Evolutionary conservation across 2,329 filamentous ascomycete genomes (phyloP).

Genomic region (Stachybotrys chlorohalonatus): DNA sequence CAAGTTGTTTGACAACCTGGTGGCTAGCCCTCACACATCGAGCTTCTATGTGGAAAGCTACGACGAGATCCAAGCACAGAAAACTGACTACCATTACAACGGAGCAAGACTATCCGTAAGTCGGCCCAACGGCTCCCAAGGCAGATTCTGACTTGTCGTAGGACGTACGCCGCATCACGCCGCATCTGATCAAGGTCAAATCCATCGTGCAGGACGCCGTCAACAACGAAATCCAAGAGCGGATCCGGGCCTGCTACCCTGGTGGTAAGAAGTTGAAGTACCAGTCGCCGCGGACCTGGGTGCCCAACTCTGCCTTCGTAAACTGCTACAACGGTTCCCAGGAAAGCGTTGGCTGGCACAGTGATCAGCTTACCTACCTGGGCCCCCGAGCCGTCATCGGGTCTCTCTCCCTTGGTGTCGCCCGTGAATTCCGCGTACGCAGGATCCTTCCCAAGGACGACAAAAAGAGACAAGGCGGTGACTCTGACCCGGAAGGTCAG

Average conservation of each 20-base stretch:
- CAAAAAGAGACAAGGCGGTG: slow-evolving; percentile 27
- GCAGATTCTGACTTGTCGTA: slow-evolving; percentile 13
- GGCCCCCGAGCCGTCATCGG: slow-evolving; percentile 85
- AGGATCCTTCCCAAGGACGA: slow-evolving; percentile 56
- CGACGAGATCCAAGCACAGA: slow-evolving; percentile 60
- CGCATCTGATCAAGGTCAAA: slow-evolving; percentile 63
- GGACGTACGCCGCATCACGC: slow-evolving; percentile 70
- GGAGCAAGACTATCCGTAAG: slow-evolving; percentile 58
- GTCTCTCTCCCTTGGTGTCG: slow-evolving; percentile 80
- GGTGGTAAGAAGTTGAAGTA: slow-evolving; percentile 64
- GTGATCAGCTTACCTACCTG: slow-evolving; percentile 87
- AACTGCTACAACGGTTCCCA: slow-evolving; percentile 83
- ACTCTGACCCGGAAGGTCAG: slow-evolving; percentile 65
- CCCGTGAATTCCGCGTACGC: slow-evolving; percentile 86
- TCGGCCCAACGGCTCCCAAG: background rate
- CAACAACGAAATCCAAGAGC: slow-evolving; percentile 64
- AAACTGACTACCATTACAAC: slow-evolving; percentile 78
- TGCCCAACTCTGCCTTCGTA: slow-evolving; percentile 83
- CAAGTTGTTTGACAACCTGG: slow-evolving; percentile 80
- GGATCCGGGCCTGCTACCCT: slow-evolving; percentile 62
- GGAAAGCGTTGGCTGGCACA: slow-evolving; percentile 85
- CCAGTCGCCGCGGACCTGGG: slow-evolving; percentile 67
- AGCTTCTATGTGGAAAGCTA: slow-evolving; percentile 73
- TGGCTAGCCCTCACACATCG: slow-evolving; percentile 75
- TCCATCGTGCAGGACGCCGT: slow-evolving; percentile 64